These are phyloP conservation scores for Neoarthrinium moseri DNA, from an alignment of 2,329 filamentous ascomycete genomes.

Conservation along the genomic window DNA sequence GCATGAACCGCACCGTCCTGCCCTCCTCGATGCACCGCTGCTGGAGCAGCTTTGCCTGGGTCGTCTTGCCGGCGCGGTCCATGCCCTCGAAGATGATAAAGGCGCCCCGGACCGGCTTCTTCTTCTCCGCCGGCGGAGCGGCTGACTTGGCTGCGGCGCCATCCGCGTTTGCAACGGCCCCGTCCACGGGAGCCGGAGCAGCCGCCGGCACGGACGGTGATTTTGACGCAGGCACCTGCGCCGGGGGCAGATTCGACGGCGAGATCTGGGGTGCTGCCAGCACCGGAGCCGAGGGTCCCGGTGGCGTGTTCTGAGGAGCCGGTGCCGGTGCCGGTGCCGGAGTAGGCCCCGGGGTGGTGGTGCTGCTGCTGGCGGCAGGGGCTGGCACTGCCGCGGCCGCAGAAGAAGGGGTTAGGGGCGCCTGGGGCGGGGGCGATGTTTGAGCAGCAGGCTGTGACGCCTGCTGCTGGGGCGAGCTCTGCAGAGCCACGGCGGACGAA, in stretches of 20 bases:
- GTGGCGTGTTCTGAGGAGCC: neutral
- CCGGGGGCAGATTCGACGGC: constrained; percentile 20
- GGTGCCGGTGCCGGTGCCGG: constrained; percentile 4
- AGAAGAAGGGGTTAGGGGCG: neutral
- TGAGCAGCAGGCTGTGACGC: constrained; percentile 13
- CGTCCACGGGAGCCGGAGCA: constrained; percentile 1
- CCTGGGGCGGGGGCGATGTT: constrained; percentile 12
- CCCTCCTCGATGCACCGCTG: constrained; percentile 50
- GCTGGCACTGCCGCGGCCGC: neutral
- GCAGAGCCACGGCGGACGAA: constrained; percentile 31
- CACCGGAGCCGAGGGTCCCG: constrained; percentile 4
- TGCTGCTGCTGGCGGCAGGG: neutral
- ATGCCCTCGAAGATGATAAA: constrained; percentile 86
- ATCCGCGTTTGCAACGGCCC: constrained; percentile 4
- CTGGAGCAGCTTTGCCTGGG: constrained; percentile 74
- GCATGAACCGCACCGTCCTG: constrained; percentile 49
- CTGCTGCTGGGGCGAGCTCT: constrained; percentile 18
- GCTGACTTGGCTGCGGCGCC: neutral
- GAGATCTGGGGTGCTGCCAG: constrained; percentile 21
- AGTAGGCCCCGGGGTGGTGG: constrained; percentile 2
- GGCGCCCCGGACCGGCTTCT: constrained; percentile 55
- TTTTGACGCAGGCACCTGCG: constrained; percentile 20
- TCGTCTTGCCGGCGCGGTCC: constrained; percentile 89
- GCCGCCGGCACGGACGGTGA: constrained; percentile 1
- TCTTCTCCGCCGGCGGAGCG: constrained; percentile 7